Evolutionary conservation across 306 rosid genomes (phyloP), one percentile per base, ranked within the genome.

Genomic region (Prunus fruticosa): DNA sequence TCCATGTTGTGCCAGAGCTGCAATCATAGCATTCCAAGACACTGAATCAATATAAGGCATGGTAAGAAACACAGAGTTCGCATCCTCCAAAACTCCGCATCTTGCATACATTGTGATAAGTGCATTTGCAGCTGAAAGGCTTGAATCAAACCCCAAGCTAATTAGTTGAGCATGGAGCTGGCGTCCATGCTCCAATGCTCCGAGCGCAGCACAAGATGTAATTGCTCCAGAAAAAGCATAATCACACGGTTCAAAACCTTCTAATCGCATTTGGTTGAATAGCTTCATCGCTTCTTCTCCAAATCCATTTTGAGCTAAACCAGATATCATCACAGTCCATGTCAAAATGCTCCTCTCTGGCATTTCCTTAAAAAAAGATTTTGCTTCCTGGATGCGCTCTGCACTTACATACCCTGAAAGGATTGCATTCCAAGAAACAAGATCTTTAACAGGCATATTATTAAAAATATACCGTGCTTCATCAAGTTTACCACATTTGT

Each of bases 11-110:
- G 82, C 77, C 8, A 78, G 43, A 5, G 82, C 82, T 34, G 82
- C 77, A n/a, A 78, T 78, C 82, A 71, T 71, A 19, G 82, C 82
- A 52, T 78, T 78, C 82, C 82, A 78, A 4, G 82, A 78, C 20
- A 78, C 82, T 0, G 77, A 51, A 72, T 78, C 82, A 38, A 78
- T 32, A 53, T 12, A 50, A 50, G 82, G 77, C 82, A 78, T 78
- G 34, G 67, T 78, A 45, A 71, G 82, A 71, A 78, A 78, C 61
- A 66, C 34, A 50, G 51, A 57, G 66, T 78, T 62, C 3, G 82
- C 76, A 64, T 56, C 82, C 70, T 78, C 72, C 7, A 78, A 60
- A 23, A 61, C 67, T 45, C 82, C 77, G 20, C 82, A 78, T 63
- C 82, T 61, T 0, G 77, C 82, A 50, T 78, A 78, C 82, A 78